phyloP scores from a whole-genome alignment of 2,329 filamentous ascomycete genomes.

The Colletotrichum sp. region DNA sequence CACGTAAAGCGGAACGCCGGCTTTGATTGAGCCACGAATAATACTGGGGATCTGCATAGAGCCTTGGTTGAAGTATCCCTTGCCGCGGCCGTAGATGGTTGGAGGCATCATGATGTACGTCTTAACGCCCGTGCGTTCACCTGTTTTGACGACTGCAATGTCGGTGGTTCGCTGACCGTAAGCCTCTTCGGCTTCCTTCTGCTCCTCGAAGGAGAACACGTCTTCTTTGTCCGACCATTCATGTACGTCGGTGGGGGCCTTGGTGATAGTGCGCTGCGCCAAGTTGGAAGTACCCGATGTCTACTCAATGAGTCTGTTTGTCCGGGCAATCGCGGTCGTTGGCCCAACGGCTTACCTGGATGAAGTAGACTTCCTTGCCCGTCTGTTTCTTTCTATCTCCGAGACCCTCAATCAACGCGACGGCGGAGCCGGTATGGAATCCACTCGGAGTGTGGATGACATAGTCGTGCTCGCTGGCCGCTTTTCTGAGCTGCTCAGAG shows the following conservation, averaged over 20 bases:
- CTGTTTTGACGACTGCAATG: constrained; percentile 43
- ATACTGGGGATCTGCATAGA: constrained; percentile 43
- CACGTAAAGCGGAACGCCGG: constrained; percentile 26
- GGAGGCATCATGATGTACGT: constrained; percentile 51
- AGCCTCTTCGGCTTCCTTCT: constrained; percentile 36
- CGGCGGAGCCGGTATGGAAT: constrained; percentile 39
- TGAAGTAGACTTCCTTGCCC: constrained; percentile 38
- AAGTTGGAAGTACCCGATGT: constrained; percentile 49
- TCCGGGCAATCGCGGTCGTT: too few species aligned
- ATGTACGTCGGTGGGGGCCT: constrained; percentile 27
- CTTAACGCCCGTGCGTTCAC: constrained; percentile 42
- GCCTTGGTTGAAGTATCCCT: constrained; percentile 43
- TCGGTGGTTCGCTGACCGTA: constrained; percentile 51
- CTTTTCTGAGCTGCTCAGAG: constrained; percentile 19
- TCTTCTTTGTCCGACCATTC: constrained; percentile 48
- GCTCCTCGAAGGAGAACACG: constrained; percentile 45
- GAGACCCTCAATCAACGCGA: constrained; percentile 47
- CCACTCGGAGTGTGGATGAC: constrained; percentile 48
- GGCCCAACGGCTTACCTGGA: constrained; percentile 35
- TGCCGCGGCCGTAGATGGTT: constrained; percentile 50
- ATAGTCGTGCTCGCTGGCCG: constrained; percentile 33
- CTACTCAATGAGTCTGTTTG: constrained; percentile 15
- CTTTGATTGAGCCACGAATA: constrained; percentile 32
- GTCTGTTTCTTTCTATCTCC: constrained; percentile 38
- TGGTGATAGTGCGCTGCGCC: constrained; percentile 43